Base-by-base conservation (phyloP, 2,329 filamentous ascomycete species). In the Exophiala sp. region DNA sequence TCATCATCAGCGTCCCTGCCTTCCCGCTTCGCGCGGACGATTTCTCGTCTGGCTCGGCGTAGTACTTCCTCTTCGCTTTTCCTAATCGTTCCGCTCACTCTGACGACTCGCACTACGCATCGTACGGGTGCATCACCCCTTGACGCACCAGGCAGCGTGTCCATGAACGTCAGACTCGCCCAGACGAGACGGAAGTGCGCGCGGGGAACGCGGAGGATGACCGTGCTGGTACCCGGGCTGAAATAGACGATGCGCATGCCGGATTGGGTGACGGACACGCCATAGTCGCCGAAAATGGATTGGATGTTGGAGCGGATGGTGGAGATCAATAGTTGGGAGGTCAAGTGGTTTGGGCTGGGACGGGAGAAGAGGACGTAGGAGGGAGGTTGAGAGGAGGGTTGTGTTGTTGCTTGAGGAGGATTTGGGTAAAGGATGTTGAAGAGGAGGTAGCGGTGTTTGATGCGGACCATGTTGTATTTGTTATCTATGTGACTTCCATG, bases 381-480 rank as follows among this genome's bases (percentile, higher is more conserved):
- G 70, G 67, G 87, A 79, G 63, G 62, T 72, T 69, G 33, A 63
- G 67, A 46, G 53, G 69, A 71, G 42, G 43, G 50, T 38, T 9
- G 32, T 42, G 16, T 3, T 16, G 62, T 60, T 61, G 47, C 45
- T 41, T 54, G 50, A 50, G 44, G 18, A 29, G 58, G 33, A 8
- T 66, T 59, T 8, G 91, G 90, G 66, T 96, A 96, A 43, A 97
- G 79, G 62, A 97, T 91, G 68, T 95, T 89, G 58, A 97, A 83
- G n/a, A 97, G 84, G 14, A 99, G 82, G 71, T 99, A 99, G 65
- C 94, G 86, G 72, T 96, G 88, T 73, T 99, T 99, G 63, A 97
- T 83, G 68, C 94, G 89, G 56, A 99, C 94, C 94, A 99, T 96
- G 45, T 40, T 73, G 20, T n/a, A 29, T 29, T 29, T 3, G 24